These are phyloP conservation scores for Sugiyamaella chiloensis DNA, from an alignment of 805 yeast genomes.

Conservation along the genomic window DNA sequence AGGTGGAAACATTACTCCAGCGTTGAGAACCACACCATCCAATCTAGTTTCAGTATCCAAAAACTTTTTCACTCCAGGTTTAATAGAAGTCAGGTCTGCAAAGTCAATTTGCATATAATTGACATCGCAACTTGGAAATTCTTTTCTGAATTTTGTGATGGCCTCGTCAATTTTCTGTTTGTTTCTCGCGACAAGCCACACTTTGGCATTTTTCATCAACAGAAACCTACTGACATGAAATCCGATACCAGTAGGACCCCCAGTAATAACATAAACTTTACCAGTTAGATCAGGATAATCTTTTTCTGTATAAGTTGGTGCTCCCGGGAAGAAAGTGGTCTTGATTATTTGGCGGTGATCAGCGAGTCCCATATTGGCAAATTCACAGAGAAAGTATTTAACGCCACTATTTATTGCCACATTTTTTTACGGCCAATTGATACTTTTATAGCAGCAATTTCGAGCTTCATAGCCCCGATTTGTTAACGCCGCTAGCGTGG, in stretches of 20 bases:
- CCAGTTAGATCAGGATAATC: slow-evolving; percentile 33
- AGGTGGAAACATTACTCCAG: slow-evolving; percentile 45
- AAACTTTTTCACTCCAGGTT: slow-evolving; percentile 36
- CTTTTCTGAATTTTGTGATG: slow-evolving; percentile 29
- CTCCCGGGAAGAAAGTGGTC: slow-evolving; percentile 15
- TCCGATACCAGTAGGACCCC: slow-evolving; percentile 28
- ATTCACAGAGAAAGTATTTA: no score
- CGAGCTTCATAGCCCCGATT: neutral
- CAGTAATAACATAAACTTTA: slow-evolving; percentile 23
- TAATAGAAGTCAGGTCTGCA: slow-evolving; percentile 42
- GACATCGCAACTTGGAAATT: slow-evolving; percentile 23
- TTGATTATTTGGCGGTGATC: neutral
- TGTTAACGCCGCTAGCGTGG: no score
- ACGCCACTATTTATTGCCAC: neutral
- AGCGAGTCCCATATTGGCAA: slow-evolving; percentile 1
- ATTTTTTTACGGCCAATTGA: neutral
- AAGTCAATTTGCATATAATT: slow-evolving; percentile 20
- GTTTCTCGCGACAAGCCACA: slow-evolving; percentile 38
- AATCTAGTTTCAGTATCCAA: slow-evolving; percentile 28
- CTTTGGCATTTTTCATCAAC: slow-evolving; percentile 33
- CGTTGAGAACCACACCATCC: slow-evolving; percentile 42
- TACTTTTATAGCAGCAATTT: neutral
- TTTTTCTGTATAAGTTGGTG: slow-evolving; percentile 29
- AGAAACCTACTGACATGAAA: slow-evolving; percentile 35
- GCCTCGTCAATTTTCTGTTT: slow-evolving; percentile 33